Evolutionary conservation across 73 alveolate species (phyloP).

Genomic region (Paramecium biaurelia): DNA sequence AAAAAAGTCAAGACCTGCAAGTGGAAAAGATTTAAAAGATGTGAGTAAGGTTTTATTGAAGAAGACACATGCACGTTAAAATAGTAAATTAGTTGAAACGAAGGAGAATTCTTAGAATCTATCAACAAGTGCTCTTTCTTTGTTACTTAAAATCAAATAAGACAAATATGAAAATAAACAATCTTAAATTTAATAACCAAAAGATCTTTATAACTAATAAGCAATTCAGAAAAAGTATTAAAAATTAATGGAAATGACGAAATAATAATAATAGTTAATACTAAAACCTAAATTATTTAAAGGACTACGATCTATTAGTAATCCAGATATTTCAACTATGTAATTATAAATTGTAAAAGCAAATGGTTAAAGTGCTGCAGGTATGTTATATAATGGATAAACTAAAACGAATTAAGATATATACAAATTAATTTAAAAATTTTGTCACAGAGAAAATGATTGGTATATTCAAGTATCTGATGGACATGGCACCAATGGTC

Average conservation of each 20-base stretch:
- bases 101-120: conserved; percentile 37
- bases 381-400: conserved; percentile 41
- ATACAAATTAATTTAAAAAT: not conserved
- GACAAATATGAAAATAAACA: not conserved
- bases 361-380: conserved; percentile 27
- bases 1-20: conserved; percentile 6
- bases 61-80: conserved; percentile 48
- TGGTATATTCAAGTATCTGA: conserved; percentile 56
- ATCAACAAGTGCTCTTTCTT: not conserved
- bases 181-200: not conserved
- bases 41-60: not conserved
- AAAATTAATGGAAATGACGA: not conserved
- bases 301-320: conserved; percentile 30
- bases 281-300: conserved; percentile 3
- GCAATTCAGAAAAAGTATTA: not conserved
- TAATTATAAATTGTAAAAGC: conserved; percentile 8
- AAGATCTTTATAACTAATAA: conserved; percentile 8
- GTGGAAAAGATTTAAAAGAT: conserved; percentile 2
- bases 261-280: not conserved
- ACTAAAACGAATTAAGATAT: conserved; percentile 57
- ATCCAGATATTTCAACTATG: conserved; percentile 29
- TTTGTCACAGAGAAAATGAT: conserved; percentile 18
- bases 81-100: conserved; percentile 39
- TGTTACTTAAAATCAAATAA: not conserved
- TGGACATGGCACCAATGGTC: conserved; percentile 66